Evolutionary conservation across 2,329 filamentous ascomycete genomes (phyloP), one percentile per base, ranked within the genome.

Genomic region (Metarhizium anisopliae): DNA sequence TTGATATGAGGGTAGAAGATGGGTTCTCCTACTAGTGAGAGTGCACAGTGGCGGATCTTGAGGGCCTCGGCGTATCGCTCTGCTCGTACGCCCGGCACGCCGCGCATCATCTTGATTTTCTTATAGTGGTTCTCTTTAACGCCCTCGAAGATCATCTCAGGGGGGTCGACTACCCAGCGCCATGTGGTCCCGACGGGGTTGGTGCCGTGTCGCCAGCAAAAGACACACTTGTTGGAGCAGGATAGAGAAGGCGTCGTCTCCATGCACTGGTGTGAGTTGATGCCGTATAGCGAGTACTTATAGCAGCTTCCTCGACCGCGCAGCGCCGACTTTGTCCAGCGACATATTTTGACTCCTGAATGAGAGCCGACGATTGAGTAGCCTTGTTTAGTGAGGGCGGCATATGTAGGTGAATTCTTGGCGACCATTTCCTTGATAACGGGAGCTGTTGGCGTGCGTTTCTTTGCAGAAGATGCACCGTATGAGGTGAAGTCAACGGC

Each of bases 1-100:
- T 99, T 96, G 77, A 97, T 97, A 67, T 95, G 86, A 10, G 94
- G 94, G 70, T 97, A 97, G 75, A 97, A 97, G 64, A 96, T 96
- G n/a, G 93, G 93, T 71, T 99, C 93, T 62, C 94, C 93, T 25
- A 99, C 94, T 10, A 99, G 79, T 61, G 85, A 90, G 50, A 99
- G 77, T 0, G 94, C 94, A 69, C 93, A 99, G 72, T 99, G 93
- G 0, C 90, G 82, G 64, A 99, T 96, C 47, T 85, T 81, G 86
- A 96, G 90, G 0, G 92, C 93, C 74, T 97, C 94, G 6, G 87
- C 84, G 66, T 95, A 97, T 3, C 94, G 82, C 71, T 97, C 93
- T 1, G 92, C 89, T 11, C 93, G 83, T 4, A 97, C 90, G 5
- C 94, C 94, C 0, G 94, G 93, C 1, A 97, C 89, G 53, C 93